Evolutionary conservation across 371 early-diverging fungal species (phyloP).

Genomic region (Lichtheimia ramosa): DNA sequence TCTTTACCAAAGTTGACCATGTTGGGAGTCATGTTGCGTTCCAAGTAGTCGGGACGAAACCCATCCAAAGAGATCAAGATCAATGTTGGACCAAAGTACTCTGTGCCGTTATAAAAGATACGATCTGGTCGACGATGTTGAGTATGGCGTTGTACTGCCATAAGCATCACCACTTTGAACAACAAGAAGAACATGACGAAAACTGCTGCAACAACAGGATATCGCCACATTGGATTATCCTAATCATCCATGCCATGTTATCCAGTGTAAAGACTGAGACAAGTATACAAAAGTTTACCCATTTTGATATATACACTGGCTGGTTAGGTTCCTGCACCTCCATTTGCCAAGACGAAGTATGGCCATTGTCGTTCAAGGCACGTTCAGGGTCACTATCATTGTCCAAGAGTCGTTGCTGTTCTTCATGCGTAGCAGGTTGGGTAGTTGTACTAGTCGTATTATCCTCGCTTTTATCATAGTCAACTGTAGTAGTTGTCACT

Average conservation of each 20-base stretch:
- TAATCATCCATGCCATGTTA: background rate
- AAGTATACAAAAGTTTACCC: background rate
- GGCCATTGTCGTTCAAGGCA: background rate
- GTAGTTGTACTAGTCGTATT: no score
- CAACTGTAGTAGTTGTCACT: background rate
- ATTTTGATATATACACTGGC: background rate
- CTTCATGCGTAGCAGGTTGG: background rate
- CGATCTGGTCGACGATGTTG: constrained; percentile 9
- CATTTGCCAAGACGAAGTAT: background rate
- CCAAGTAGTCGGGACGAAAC: constrained; percentile 79
- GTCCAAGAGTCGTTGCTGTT: background rate
- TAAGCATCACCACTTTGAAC: constrained; percentile 21
- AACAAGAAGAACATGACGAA: constrained; percentile 18
- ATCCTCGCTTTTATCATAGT: background rate
- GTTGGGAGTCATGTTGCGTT: constrained; percentile 70
- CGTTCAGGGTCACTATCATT: background rate
- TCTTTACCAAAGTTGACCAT: constrained; percentile 54
- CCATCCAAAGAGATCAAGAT: constrained; percentile 89
- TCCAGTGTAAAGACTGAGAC: no score
- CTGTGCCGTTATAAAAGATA: constrained; percentile 63
- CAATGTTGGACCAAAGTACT: constrained; percentile 67
- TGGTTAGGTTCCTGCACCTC: background rate
- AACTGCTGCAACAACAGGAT: constrained; percentile 1
- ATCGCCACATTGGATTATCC: constrained; percentile 15
- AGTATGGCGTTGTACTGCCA: constrained; percentile 13